Percentiles rank a stretch among this genome's conserved stretches.
Evolutionary conservation across 2,329 filamentous ascomycete species (phyloP).

Genomic region (Aspergillus quadricinctus): DNA sequence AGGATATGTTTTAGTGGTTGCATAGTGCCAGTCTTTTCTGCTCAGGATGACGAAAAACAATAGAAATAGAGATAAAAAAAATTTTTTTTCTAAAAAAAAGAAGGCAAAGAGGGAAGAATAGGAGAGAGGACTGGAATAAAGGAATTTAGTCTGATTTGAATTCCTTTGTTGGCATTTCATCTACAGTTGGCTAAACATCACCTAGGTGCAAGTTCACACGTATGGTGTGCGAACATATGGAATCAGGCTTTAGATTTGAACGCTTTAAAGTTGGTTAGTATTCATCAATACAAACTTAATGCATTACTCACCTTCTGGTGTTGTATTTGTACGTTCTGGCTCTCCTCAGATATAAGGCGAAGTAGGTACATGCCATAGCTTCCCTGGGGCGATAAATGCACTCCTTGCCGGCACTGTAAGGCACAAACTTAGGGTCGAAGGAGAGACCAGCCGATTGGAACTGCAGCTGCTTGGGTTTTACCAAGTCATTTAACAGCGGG

Average conservation of each 20-base stretch:
- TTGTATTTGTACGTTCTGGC: neutral
- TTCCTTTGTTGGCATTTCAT: neutral
- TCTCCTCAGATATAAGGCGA: neutral
- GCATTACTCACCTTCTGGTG: neutral
- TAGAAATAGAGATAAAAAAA: neutral
- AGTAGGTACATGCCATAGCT: neutral
- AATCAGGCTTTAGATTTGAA: neutral
- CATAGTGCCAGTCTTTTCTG: neutral
- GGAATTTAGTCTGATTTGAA: neutral
- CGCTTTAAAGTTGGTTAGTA: too few species aligned
- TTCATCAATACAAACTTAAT: neutral
- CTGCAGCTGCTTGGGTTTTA: neutral
- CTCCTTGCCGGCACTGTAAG: neutral
- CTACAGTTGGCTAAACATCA: neutral
- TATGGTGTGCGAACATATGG: neutral
- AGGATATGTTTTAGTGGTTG: neutral
- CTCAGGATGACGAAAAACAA: neutral
- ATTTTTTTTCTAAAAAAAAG: too few species aligned
- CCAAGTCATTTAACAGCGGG: neutral
- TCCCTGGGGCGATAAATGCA: neutral
- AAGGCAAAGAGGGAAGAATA: too few species aligned
- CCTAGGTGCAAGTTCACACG: neutral
- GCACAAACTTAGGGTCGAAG: neutral
- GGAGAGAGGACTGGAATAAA: neutral
- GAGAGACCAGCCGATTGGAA: neutral